Evolutionary conservation across 495 filamentous ascomycete genomes (phyloP), one percentile per base, ranked within the genome.

Genomic region (Penicillium samsonianum): DNA sequence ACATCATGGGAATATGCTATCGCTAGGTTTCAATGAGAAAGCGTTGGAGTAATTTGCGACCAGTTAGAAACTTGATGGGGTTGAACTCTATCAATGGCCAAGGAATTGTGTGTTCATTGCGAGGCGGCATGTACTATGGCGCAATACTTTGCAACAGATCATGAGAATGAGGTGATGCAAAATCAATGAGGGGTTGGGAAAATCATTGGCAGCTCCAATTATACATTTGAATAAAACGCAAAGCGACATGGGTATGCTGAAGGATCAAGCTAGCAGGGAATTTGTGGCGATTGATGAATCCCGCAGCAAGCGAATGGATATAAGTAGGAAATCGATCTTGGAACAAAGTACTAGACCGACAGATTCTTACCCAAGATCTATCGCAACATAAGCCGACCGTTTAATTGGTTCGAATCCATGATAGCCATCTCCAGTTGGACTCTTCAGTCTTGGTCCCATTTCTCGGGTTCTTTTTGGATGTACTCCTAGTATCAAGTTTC

Each of bases 81-180:
- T 31, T 22, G 35, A 43, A 42, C 16, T 17, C 4, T 14, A 16
- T 22, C 5, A 17, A 43, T 16, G 23, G 50, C 50, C 50, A 53
- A 53, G 50, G 2, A 7, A 23, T 55, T 38, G 22, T 35, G 30
- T 16, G 19, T 30, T 23, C 12, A 10, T 20, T 17, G 16, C 50
- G 20, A 54, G n/a, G 28, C 14, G 8, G 17, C 19, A 23, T 35
- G 5, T 5, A 8, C 7, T 19, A 55, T 55, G 53, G 53, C 43
- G 53, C 53, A 55, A 55, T 55, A 19, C 10, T 55, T 55, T 55
- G 53, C 43, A 25, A 55, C 42, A 12, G 31, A 19, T 5, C 46
- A n/a, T 2, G 22, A 20, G n/a, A 7, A 57, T 42, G 45, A 57
- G 38, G 55, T 43, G 47, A 50, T 50, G 7, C 1, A 35, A 17